Evolutionary conservation across 2,329 filamentous ascomycete genomes (phyloP).

Genomic region (Penicillium sp.): DNA sequence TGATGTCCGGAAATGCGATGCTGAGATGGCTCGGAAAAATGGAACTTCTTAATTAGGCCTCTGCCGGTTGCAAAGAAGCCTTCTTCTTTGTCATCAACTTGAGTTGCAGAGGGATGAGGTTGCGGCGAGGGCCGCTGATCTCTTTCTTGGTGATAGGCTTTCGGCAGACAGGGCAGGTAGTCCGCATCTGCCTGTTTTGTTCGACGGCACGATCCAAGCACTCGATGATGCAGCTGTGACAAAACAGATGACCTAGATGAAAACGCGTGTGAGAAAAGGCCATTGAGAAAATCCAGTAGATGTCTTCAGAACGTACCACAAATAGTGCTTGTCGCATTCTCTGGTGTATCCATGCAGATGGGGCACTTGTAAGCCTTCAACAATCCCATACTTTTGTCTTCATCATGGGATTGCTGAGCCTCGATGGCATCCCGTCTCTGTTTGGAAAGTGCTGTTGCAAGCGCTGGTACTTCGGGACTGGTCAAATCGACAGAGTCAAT

Average conservation of each 20-base stretch:
- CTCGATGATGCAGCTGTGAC: slow-evolving; percentile 62
- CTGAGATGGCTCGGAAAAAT: background rate
- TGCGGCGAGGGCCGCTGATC: slow-evolving; percentile 32
- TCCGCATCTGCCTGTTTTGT: slow-evolving; percentile 37
- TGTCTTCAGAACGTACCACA: slow-evolving; percentile 52
- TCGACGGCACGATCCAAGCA: slow-evolving; percentile 59
- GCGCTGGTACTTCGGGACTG: slow-evolving; percentile 40
- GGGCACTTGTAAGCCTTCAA: slow-evolving; percentile 58
- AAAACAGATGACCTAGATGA: slow-evolving; percentile 60
- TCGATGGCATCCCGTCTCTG: slow-evolving; percentile 54
- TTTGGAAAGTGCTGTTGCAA: slow-evolving; percentile 52
- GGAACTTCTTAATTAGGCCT: background rate
- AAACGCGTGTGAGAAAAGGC: background rate
- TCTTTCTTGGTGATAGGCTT: slow-evolving; percentile 42
- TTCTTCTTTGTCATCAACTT: slow-evolving; percentile 36
- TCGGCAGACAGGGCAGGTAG: slow-evolving; percentile 48
- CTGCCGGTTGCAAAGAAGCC: background rate
- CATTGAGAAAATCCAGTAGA: background rate
- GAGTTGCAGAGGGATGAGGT: slow-evolving; percentile 40
- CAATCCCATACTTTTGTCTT: slow-evolving; percentile 31
- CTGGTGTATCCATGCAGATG: slow-evolving; percentile 63
- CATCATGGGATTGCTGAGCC: slow-evolving; percentile 39
- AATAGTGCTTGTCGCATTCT: slow-evolving; percentile 59
- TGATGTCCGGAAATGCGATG: background rate
- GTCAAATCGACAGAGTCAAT: slow-evolving; percentile 55